phyloP scores from a whole-genome alignment of 192 early-diverging fungal genomes.

The Neocallimastix lanati region DNA sequence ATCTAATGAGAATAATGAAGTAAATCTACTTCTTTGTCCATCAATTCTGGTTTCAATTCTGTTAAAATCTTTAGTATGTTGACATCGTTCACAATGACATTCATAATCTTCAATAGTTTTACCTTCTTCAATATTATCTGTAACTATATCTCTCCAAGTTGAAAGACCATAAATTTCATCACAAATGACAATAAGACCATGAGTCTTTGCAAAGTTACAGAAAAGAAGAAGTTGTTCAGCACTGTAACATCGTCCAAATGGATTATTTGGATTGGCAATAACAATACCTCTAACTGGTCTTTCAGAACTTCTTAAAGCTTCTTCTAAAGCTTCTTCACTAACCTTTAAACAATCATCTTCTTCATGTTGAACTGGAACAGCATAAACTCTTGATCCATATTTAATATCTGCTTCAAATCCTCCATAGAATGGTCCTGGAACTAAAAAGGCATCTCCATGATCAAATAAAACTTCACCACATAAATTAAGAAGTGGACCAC shows the following conservation, averaged over 20 bases:
- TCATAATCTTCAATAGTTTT: neutral
- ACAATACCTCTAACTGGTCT: constrained; percentile 31
- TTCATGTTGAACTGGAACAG: constrained; percentile 25
- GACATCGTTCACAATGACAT: neutral
- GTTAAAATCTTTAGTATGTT: neutral
- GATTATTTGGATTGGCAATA: constrained; percentile 58
- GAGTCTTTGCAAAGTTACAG: constrained; percentile 40
- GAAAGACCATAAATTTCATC: constrained; percentile 74
- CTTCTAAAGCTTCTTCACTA: constrained; percentile 20
- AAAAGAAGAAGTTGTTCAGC: constrained; percentile 26
- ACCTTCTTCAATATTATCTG: neutral
- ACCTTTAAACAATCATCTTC: constrained; percentile 13
- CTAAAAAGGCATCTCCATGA: constrained; percentile 51
- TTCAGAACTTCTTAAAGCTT: constrained; percentile 17
- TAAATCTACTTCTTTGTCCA: constrained; percentile 23
- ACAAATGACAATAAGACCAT: constrained; percentile 42
- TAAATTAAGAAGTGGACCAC: constrained; percentile 40
- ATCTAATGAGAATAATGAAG: constrained; percentile 33
- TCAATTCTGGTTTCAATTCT: neutral
- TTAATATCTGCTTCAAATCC: constrained; percentile 26
- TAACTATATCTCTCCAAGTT: constrained; percentile 12
- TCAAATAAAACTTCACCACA: constrained; percentile 43
- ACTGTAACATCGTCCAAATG: constrained; percentile 34
- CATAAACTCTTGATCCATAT: constrained; percentile 20
- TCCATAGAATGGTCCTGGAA: constrained; percentile 59